A percentile compares a stretch with the other conserved stretches of the same genome.
These are phyloP conservation scores for Mucor plumbeus DNA, from an alignment of 371 early-diverging fungal species.

Conservation along the genomic window DNA sequence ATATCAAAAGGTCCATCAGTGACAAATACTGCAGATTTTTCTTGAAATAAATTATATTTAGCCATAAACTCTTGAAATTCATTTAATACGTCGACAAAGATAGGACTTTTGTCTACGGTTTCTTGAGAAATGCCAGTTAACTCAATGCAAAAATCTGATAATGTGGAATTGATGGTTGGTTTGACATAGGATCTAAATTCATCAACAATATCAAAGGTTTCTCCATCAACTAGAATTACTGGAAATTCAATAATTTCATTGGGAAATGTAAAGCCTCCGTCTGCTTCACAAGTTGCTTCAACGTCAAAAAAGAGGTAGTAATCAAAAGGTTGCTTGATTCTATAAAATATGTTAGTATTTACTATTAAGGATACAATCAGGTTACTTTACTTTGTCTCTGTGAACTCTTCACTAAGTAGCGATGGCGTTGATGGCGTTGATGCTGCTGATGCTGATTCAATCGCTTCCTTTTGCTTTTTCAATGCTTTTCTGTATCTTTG, in stretches of 20 bases:
- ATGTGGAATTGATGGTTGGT: conserved; percentile 66
- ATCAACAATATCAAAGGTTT: conserved; percentile 63
- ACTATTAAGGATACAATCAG: background rate
- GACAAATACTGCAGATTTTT: conserved; percentile 44
- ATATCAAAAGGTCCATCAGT: conserved; percentile 87
- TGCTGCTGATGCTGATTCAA: conserved; percentile 3
- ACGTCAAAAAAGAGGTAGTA: conserved; percentile 79
- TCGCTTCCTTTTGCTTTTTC: conserved; percentile 35
- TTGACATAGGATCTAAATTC: conserved; percentile 78
- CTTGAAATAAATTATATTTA: conserved; percentile 59
- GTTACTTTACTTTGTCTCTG: background rate
- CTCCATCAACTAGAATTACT: conserved; percentile 68
- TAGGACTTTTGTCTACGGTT: conserved; percentile 65
- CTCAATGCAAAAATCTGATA: conserved; percentile 73
- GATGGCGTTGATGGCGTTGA: too few species aligned
- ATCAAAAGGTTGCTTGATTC: conserved; percentile 38
- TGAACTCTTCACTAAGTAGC: background rate
- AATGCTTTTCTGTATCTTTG: conserved; percentile 53
- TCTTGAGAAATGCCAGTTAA: conserved; percentile 76
- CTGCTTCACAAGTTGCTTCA: conserved; percentile 81
- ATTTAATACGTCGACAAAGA: conserved; percentile 47
- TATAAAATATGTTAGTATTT: background rate
- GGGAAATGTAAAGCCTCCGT: conserved; percentile 58
- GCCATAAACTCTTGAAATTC: conserved; percentile 49
- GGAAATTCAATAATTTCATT: conserved; percentile 92